Evolutionary conservation across 129 eudicot species (phyloP).

Genomic region (Cynara cardunculus): DNA sequence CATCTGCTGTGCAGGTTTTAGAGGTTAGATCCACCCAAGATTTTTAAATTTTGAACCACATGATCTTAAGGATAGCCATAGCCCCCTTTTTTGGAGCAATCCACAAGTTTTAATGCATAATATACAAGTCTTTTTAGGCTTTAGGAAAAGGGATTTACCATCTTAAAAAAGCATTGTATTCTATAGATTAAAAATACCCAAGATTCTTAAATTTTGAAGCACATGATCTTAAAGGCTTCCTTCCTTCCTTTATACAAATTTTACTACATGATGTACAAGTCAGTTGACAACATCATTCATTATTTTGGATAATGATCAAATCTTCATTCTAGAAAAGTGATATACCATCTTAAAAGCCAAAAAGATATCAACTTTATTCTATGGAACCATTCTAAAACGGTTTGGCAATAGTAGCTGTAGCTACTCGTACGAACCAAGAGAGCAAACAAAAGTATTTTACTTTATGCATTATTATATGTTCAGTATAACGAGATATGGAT

Average conservation of each 20-base stretch:
- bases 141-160: constrained; percentile 12
- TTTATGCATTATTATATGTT: neutral
- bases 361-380: constrained; percentile 22
- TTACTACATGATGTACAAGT: constrained; percentile 8
- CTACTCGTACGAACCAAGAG: constrained; percentile 14
- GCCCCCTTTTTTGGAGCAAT: constrained; percentile 20
- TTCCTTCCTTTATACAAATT: neutral
- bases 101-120: constrained; percentile 12
- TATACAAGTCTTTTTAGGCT: neutral
- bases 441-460: constrained; percentile 13
- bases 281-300: neutral
- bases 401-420: constrained; percentile 7
- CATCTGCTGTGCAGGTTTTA: constrained; percentile 26
- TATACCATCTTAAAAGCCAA: constrained; percentile 12
- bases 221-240: neutral
- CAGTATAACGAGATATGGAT: neutral
- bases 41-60: constrained; percentile 34
- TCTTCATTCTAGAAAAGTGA: neutral
- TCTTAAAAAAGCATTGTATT: constrained; percentile 13
- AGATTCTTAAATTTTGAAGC: neutral
- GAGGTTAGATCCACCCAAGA: constrained; percentile 30
- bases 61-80: constrained; percentile 17
- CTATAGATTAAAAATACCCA: constrained; percentile 8
- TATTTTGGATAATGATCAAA: neutral
- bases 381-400: constrained; percentile 9